Evolutionary conservation across 768 basidiomycete species (phyloP).

Genomic region (Russula griseocarnosa): DNA sequence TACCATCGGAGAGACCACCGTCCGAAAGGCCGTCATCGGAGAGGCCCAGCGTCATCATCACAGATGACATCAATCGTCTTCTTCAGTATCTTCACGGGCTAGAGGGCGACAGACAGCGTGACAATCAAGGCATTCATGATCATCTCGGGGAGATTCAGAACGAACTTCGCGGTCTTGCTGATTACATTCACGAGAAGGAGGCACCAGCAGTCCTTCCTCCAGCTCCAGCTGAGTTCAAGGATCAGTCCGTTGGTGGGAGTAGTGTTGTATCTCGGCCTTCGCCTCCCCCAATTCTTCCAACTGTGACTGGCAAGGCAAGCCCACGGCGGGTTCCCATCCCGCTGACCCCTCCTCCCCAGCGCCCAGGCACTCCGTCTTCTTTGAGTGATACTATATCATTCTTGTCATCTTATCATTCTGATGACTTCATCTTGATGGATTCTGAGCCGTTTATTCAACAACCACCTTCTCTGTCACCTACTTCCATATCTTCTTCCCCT

Average conservation of each 20-base stretch:
- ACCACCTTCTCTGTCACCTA: conserved; percentile 2
- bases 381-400: conserved; percentile 40
- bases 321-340: conserved; percentile 33
- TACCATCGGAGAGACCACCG: conserved; percentile 34
- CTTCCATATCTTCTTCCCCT: conserved; percentile 32
- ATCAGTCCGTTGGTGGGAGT: conserved; percentile 32
- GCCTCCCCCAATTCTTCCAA: conserved; percentile 16
- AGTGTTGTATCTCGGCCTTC: conserved; percentile 36
- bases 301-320: conserved; percentile 10
- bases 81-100: conserved; percentile 59
- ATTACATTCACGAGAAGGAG: conserved; percentile 32
- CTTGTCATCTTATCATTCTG: conserved; percentile 67
- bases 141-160: conserved; percentile 68
- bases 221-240: conserved; percentile 1
- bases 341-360: conserved; percentile 44
- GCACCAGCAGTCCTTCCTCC: conserved; percentile 11
- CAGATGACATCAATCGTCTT: conserved; percentile 50
- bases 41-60: conserved; percentile 43
- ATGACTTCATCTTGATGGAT: conserved; percentile 52
- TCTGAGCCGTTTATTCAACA: conserved; percentile 34
- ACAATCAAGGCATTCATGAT: conserved; percentile 59
- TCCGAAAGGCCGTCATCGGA: conserved; percentile 30
- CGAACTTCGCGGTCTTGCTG: conserved; percentile 55
- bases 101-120: conserved; percentile 57
- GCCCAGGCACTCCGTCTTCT: conserved; percentile 42